Evolutionary conservation across 371 early-diverging fungal species (phyloP), one percentile per base, ranked within the genome.

Genomic region (Actinomortierella wolfii): DNA sequence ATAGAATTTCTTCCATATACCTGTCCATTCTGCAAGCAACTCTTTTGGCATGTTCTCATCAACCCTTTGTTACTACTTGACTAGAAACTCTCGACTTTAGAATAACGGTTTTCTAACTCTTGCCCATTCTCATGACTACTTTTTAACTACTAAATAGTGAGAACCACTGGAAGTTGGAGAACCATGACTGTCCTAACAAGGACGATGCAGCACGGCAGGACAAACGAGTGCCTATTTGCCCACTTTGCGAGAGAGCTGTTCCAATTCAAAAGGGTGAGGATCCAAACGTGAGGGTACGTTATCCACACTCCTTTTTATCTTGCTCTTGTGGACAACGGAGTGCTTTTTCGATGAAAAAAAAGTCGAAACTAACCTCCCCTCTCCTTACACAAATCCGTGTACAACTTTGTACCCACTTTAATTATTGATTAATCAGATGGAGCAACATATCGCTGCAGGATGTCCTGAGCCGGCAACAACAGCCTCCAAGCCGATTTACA

Each of bases 181-280:
- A 68, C 25, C 89, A 88, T 59, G 34, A 65, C 7, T 89, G 89
- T 51, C 81, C 83, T 5, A 79, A 64, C 46, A 60, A 76, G 21
- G 84, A 85, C 53, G 77, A 78, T 46, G 79, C 83, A 59, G 21
- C 61, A 1, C 70, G 40, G 8, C 59, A 60, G 61, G 70, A 69
- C 25, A 64, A 69, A 40, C 57, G 86, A 17, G 86, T 86, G 0
- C 86, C 88, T 24, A 76, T 79, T 21, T 89, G 89, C 53, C 89
- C 89, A 5, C 70, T 89, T 26, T 89, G 89, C 54, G 71, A 79
- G 24, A 80, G 78, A 45, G 86, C 87, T 39, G 85, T 89, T n/a
- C 85, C 89, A n/a, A 77, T 83, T 17, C 80, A 80, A 46, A 64
- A 83, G 64, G 85, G 83, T 18, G 80, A 84, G 41, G 83, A 89